Conservation (phyloP, 2,329 filamentous ascomycete species). For the Colletotrichum brevisporum region DNA sequence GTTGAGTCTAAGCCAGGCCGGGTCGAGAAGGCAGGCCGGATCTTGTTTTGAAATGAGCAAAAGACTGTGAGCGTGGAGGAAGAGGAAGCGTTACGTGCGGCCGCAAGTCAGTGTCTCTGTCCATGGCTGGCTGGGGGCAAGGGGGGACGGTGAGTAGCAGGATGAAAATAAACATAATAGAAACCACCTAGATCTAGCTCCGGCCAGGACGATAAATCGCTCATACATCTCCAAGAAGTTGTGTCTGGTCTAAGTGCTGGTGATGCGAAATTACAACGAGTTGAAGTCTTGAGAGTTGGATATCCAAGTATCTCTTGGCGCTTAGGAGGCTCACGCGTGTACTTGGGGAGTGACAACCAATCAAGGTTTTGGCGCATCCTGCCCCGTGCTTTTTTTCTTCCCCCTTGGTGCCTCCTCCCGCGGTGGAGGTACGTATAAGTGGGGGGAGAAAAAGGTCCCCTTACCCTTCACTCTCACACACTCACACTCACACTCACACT, state of each 20-base stretch:
- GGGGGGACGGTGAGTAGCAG: not conserved
- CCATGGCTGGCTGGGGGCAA: not conserved
- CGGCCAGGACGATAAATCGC: conserved; percentile 34
- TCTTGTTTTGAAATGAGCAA: conserved; percentile 33
- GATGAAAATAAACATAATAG: conserved; percentile 1
- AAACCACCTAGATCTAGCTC: not conserved
- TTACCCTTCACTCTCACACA: conserved; percentile 4
- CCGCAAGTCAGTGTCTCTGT: conserved; percentile 15
- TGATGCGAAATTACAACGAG: conserved; percentile 34
- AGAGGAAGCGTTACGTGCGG: conserved; percentile 35
- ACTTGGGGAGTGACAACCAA: conserved; percentile 41
- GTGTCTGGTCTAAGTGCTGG: not conserved
- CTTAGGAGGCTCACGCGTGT: conserved; percentile 31
- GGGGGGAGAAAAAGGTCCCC: conserved; percentile 14
- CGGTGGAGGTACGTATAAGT: conserved; percentile 1
- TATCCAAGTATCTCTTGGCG: conserved; percentile 42
- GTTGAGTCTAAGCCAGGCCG: conserved; percentile 28
- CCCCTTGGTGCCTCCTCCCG: not conserved
- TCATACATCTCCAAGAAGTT: conserved; percentile 21
- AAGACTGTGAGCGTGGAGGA: conserved; percentile 26
- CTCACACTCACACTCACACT: too few species aligned
- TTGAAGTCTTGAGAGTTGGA: conserved; percentile 39
- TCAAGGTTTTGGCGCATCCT: conserved; percentile 41
- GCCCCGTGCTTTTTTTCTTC: conserved; percentile 23
- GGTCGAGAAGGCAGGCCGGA: conserved; percentile 16